These are phyloP conservation scores for Polyporus tsugae DNA, from an alignment of 1,284 basidiomycete species.

Conservation along the genomic window DNA sequence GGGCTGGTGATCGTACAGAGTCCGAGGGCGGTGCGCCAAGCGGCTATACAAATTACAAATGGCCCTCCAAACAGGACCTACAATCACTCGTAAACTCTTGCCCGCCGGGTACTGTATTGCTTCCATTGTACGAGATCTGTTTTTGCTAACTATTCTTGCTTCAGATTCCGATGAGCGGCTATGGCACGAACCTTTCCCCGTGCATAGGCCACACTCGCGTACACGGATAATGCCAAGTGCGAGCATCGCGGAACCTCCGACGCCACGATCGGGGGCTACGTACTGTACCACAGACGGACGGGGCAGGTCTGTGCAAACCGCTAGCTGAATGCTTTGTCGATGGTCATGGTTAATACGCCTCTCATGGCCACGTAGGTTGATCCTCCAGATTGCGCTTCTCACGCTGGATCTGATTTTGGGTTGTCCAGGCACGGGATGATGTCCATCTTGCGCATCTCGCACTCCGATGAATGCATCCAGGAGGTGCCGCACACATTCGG, in stretches of 20 bases:
- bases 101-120: background rate
- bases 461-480: slow-evolving; percentile 1
- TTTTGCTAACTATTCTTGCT: background rate
- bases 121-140: background rate
- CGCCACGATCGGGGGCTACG: background rate
- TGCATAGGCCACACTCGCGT: background rate
- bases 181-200: background rate
- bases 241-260: background rate
- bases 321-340: background rate
- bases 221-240: background rate
- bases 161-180: background rate
- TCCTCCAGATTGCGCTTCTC: slow-evolving; percentile 9
- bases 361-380: background rate
- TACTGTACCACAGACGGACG: too few relatives aligned
- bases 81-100: background rate
- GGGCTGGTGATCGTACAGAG: slow-evolving; percentile 4
- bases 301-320: background rate
- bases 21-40: slow-evolving; percentile 9
- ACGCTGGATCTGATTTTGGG: slow-evolving; percentile 12
- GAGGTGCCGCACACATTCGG: background rate
- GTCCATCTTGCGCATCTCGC: slow-evolving; percentile 3
- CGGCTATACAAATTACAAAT: slow-evolving; percentile 6
- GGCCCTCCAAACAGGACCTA: background rate
- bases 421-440: background rate
- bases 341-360: background rate